Evolutionary conservation across 2,329 filamentous ascomycete genomes (phyloP).

Genomic region (Colletotrichum liriopes): DNA sequence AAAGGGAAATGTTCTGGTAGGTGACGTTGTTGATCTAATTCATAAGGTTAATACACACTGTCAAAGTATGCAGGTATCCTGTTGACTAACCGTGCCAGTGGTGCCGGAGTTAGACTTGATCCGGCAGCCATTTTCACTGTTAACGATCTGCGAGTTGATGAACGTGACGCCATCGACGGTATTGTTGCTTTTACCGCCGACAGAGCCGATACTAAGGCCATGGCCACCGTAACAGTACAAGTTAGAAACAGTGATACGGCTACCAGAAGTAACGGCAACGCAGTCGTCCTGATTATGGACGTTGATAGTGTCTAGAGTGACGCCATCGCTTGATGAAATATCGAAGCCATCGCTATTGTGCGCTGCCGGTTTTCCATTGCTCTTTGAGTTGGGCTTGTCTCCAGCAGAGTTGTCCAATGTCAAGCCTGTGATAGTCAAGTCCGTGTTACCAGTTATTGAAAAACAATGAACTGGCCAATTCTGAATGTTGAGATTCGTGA

Average conservation of each 20-base stretch:
- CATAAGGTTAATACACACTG: too few relatives aligned
- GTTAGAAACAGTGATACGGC: slow-evolving; percentile 61
- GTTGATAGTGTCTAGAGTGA: slow-evolving; percentile 66
- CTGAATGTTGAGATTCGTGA: neutral
- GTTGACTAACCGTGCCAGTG: slow-evolving; percentile 57
- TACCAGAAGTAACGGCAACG: slow-evolving; percentile 70
- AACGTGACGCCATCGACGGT: slow-evolving; percentile 67
- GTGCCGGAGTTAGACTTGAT: slow-evolving; percentile 66
- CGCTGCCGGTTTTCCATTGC: neutral
- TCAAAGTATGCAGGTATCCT: too few relatives aligned
- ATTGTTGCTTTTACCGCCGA: slow-evolving; percentile 67
- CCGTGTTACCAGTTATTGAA: neutral
- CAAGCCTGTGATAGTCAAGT: neutral
- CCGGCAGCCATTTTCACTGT: slow-evolving; percentile 68
- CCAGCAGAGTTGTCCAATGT: neutral
- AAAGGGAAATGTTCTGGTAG: slow-evolving; percentile 61
- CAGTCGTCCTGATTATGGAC: slow-evolving; percentile 76
- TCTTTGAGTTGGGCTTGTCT: neutral
- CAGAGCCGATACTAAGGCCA: slow-evolving; percentile 60
- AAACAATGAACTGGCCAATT: slow-evolving; percentile 1
- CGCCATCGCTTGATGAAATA: slow-evolving; percentile 63
- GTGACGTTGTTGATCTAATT: slow-evolving; percentile 51
- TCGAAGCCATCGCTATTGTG: slow-evolving; percentile 74
- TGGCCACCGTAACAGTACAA: slow-evolving; percentile 62
- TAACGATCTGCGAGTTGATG: slow-evolving; percentile 61